phyloP scores from a whole-genome alignment of 129 eudicot genomes.

The Pseudognaphalium luteoalbum region DNA sequence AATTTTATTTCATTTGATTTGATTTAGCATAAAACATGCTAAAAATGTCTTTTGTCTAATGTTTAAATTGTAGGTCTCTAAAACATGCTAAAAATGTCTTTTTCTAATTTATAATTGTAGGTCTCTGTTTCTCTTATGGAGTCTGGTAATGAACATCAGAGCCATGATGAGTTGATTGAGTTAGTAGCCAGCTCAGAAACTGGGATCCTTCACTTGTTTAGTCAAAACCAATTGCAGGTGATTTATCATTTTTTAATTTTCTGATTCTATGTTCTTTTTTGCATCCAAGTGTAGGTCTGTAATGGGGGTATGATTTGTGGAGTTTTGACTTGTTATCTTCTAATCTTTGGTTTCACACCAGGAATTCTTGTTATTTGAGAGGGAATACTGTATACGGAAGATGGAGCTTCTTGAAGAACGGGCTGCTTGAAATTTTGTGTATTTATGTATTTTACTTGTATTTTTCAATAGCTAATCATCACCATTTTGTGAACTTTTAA shows the following conservation, averaged over 20 bases:
- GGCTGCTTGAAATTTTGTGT: conserved; percentile 37
- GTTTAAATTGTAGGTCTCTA: background rate
- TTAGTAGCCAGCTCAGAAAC: conserved; percentile 68
- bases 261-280: background rate
- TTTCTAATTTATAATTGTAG: conserved; percentile 29
- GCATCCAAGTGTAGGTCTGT: background rate
- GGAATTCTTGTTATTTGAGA: conserved; percentile 84
- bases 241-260: conserved; percentile 7
- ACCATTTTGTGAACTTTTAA: background rate
- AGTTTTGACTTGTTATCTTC: background rate
- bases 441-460: conserved; percentile 24
- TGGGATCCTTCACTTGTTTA: conserved; percentile 60
- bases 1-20: conserved; percentile 5
- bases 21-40: background rate
- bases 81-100: background rate
- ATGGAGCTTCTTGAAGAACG: conserved; percentile 64
- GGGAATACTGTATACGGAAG: conserved; percentile 71
- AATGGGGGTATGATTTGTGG: background rate
- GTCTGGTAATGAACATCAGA: conserved; percentile 61
- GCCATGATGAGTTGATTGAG: conserved; percentile 77
- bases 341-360: conserved; percentile 23
- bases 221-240: conserved; percentile 92
- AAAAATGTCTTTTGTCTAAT: background rate
- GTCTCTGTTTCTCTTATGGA: conserved; percentile 83
- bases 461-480: conserved; percentile 1